Evolutionary conservation across 2,329 filamentous ascomycete genomes (phyloP).

Genomic region (Zasmidium cellare): DNA sequence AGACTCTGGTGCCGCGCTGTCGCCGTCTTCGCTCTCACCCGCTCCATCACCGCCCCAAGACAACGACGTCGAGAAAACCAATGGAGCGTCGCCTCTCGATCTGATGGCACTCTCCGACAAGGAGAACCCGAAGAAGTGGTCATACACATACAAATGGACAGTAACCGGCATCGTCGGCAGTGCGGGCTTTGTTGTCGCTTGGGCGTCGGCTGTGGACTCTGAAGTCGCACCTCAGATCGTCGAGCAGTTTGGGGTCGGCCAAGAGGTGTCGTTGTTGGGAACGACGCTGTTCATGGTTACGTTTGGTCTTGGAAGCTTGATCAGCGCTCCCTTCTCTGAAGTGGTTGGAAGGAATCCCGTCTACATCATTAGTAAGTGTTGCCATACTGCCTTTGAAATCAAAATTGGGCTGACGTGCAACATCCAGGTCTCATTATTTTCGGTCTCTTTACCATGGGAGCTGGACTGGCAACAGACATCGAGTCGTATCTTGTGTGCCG

Average conservation of each 20-base stretch:
- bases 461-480: conserved; percentile 22
- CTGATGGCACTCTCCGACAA: neutral
- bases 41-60: neutral
- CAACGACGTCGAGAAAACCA: neutral
- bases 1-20: neutral
- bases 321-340: conserved; percentile 41
- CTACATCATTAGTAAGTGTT: conserved; percentile 21
- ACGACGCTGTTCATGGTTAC: conserved; percentile 48
- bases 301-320: conserved; percentile 37
- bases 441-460: conserved; percentile 17
- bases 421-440: neutral
- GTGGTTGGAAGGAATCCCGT: conserved; percentile 26
- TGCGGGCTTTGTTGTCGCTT: conserved; percentile 8
- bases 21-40: no score
- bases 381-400: no score
- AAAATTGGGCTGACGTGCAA: no score
- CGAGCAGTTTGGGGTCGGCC: conserved; percentile 10
- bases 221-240: conserved; percentile 6
- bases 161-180: conserved; percentile 6
- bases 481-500: conserved; percentile 24
- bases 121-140: conserved; percentile 9
- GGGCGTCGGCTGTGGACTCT: conserved; percentile 14
- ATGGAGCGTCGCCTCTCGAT: neutral
- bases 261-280: conserved; percentile 8
- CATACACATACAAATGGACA: conserved; percentile 6